Evolutionary conservation across 1,284 basidiomycete species (phyloP).

Genomic region (Ceratobasidium sp.): DNA sequence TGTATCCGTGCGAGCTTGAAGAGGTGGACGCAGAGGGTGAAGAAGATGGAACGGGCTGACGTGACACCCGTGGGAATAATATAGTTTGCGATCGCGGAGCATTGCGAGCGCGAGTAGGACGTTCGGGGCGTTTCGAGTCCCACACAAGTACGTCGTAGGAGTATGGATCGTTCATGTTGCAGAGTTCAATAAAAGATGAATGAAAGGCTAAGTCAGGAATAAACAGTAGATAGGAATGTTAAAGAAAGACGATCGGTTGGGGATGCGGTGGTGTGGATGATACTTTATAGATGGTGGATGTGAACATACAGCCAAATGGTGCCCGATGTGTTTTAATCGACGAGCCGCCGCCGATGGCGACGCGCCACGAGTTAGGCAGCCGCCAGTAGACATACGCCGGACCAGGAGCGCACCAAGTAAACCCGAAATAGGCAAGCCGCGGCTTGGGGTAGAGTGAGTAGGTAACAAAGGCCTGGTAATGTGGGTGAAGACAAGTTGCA

Average conservation of each 20-base stretch:
- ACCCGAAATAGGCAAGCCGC: too few relatives aligned
- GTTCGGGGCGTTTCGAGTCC: slow-evolving; percentile 33
- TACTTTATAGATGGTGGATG: neutral
- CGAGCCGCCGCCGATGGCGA: slow-evolving; percentile 2
- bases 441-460: too few relatives aligned
- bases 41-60: neutral
- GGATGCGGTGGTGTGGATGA: neutral
- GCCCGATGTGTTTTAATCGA: slow-evolving; percentile 6
- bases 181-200: neutral
- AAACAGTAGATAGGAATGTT: slow-evolving; percentile 18
- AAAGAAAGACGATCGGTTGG: slow-evolving; percentile 14
- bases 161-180: slow-evolving; percentile 17
- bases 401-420: slow-evolving; percentile 1
- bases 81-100: slow-evolving; percentile 14
- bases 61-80: slow-evolving; percentile 12
- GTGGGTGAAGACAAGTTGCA: too few relatives aligned
- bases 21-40: slow-evolving; percentile 25
- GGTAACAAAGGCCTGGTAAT: too few relatives aligned
- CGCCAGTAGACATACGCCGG: slow-evolving; percentile 21
- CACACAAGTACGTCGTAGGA: slow-evolving; percentile 27
- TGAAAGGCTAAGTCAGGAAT: slow-evolving; percentile 23
- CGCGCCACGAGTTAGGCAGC: slow-evolving; percentile 23
- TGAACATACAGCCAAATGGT: slow-evolving; percentile 27
- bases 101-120: slow-evolving; percentile 19
- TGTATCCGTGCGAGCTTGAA: slow-evolving; percentile 10